These are phyloP conservation scores for Wickerhamiella qilinensis DNA, from an alignment of 805 yeast species.

Conservation along the genomic window DNA sequence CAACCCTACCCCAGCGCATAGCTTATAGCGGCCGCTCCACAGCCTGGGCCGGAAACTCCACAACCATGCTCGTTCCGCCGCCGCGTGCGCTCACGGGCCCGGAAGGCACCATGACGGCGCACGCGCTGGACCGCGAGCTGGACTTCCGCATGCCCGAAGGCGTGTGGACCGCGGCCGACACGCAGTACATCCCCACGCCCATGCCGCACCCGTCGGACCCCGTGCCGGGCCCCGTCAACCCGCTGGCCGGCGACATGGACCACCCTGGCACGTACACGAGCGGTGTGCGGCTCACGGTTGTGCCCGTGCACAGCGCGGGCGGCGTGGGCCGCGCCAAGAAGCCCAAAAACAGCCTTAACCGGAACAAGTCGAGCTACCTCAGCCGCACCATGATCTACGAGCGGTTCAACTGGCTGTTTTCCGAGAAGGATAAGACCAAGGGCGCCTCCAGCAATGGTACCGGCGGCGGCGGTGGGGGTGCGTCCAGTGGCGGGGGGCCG, in stretches of 20 bases:
- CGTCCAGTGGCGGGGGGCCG: constrained; percentile 14
- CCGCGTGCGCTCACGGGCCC: not conserved
- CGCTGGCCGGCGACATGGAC: constrained; percentile 21
- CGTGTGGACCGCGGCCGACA: constrained; percentile 15
- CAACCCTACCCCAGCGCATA: no score
- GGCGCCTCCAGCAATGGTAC: not conserved
- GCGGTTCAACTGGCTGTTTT: constrained; percentile 18
- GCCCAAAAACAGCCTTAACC: constrained; percentile 23
- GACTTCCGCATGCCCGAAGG: constrained; percentile 18
- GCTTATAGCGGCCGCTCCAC: no score
- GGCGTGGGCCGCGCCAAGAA: constrained; percentile 7
- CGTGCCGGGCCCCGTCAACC: constrained; percentile 20
- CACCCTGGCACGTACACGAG: constrained; percentile 12
- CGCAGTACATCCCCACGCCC: constrained; percentile 23
- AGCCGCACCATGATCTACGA: constrained; percentile 24
- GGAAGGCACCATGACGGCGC: not conserved
- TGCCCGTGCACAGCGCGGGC: constrained; percentile 2
- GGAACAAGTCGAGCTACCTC: constrained; percentile 25
- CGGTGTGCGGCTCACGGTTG: constrained; percentile 9
- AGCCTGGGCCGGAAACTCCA: no score
- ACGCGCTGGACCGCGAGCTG: not conserved
- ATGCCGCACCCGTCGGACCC: constrained; percentile 25
- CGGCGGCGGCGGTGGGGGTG: not conserved
- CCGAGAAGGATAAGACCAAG: constrained; percentile 9
- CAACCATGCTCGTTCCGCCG: constrained; percentile 1